Percentiles rank a stretch among this genome's conserved stretches.
phyloP scores from a whole-genome alignment of 345 rosid genomes.

The Populus simonii region DNA sequence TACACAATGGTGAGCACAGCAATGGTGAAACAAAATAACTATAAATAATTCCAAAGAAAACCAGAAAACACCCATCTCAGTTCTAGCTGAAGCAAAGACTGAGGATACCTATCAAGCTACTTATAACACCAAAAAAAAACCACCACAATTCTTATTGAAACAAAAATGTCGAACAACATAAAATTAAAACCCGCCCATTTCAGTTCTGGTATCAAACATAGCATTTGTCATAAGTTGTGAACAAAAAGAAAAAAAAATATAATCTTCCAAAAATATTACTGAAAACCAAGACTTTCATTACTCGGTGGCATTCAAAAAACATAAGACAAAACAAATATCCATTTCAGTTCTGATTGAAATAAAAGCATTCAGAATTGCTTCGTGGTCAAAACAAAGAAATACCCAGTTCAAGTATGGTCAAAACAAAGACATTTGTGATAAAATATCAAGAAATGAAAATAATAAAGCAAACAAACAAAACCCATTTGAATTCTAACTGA shows the following conservation, averaged over 20 bases:
- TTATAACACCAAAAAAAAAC: not conserved
- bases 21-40: not conserved
- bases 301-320: not conserved
- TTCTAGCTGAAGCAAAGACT: not conserved
- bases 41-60: no score
- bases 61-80: not conserved
- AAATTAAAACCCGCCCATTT: not conserved
- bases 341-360: conserved; percentile 13
- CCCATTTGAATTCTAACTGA: conserved; percentile 1
- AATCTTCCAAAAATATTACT: not conserved
- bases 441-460: not conserved
- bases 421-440: not conserved
- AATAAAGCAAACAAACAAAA: not conserved
- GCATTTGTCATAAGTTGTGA: not conserved
- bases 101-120: conserved; percentile 3
- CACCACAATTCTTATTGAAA: not conserved
- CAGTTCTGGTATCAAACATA: not conserved
- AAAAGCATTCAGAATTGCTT: not conserved
- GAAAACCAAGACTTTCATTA: not conserved
- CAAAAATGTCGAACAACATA: not conserved
- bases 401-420: not conserved
- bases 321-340: not conserved
- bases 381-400: not conserved
- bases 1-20: not conserved
- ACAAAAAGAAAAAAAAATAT: not conserved